Base-by-base conservation (phyloP, 768 basidiomycete genomes). In the Xerocomus brunneocitrinus region DNA sequence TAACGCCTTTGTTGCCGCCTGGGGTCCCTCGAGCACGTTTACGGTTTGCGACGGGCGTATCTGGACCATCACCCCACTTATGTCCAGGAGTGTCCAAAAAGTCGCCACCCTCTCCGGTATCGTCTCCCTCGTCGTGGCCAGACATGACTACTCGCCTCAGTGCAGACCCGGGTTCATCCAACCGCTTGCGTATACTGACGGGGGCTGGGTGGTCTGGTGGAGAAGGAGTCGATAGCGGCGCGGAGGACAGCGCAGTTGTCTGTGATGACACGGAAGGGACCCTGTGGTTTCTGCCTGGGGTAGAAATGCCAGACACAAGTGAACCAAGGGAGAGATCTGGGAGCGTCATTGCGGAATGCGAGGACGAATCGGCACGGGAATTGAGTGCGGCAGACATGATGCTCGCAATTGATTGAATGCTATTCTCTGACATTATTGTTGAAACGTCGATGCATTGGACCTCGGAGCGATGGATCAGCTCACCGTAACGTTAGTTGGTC, bases 261-360 rank as follows among this genome's bases (percentile, higher is more conserved):
- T 73, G 73, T 3, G 79, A 80, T 0, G 80, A 77, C 6, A 74
- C 46, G 0, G 83, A 83, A 3, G 79, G 77, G 6, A 76, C 67
- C 10, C 80, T 75, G 31, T 74, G 62, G 47, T 60, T 66, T 57
- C 76, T 64, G 1, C 72, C 76, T 24, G 81, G 82, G 1, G 80
- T 82, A 1, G 80, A 79, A 58, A 82, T 76, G 8, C 73, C 77
- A 8, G 79, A 79, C 27, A 69, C 71, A 13, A 84, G 67, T 8
- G 83, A 82, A 28, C 79, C 79, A 1, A 86, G 72, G 8, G 84
- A 84, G 32, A 86, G 68, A 59, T 85, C 85, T n/a, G 78, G 80
- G 36, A 80, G 71, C 2, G 72, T 79, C 42, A 72, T 71, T 16
- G 64, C 60, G 1, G 79, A 79, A 51, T 75, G 73, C 3, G 66